A percentile compares a stretch with the other conserved stretches of the same genome.
Conservation (phyloP, 805 yeast genomes). For the Wickerhamiella qilinensis region DNA sequence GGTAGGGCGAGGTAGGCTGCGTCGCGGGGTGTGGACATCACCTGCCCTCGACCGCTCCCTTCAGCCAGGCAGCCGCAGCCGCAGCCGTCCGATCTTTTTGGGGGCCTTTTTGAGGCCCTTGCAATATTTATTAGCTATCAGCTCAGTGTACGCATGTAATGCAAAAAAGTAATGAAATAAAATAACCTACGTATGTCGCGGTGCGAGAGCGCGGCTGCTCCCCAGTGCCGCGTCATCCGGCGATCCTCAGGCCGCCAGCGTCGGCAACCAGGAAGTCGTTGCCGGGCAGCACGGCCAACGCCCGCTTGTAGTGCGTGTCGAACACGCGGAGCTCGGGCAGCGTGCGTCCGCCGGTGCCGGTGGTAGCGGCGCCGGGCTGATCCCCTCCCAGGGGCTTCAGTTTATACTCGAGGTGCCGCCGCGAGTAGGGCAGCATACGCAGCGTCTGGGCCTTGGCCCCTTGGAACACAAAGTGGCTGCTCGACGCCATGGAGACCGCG, state of each 20-base stretch:
- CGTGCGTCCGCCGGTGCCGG: no score
- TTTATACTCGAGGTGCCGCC: slow-evolving; percentile 22
- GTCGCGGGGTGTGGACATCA: background rate
- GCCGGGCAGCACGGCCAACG: slow-evolving; percentile 34
- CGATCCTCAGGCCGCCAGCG: background rate
- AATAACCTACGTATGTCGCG: no score
- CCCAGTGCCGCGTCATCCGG: background rate
- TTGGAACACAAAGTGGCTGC: slow-evolving; percentile 25
- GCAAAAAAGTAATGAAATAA: no score
- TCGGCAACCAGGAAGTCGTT: slow-evolving; percentile 1
- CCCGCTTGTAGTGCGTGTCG: slow-evolving; percentile 53
- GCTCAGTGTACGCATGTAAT: no score
- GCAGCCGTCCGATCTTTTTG: no score
- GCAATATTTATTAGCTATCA: no score
- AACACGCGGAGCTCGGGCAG: slow-evolving; percentile 50
- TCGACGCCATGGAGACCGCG: slow-evolving; percentile 29
- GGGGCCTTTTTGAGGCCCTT: no score
- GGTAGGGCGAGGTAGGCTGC: background rate
- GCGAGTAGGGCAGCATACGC: slow-evolving; percentile 48
- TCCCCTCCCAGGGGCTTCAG: slow-evolving; percentile 17
- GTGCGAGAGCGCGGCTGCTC: no score
- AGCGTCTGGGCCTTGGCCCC: slow-evolving; percentile 21
- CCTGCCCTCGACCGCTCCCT: background rate
- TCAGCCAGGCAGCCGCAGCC: no score
- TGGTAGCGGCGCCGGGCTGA: slow-evolving; percentile 16